phyloP scores from a whole-genome alignment of 139 green algal genomes.

The Chlorella sp. region DNA sequence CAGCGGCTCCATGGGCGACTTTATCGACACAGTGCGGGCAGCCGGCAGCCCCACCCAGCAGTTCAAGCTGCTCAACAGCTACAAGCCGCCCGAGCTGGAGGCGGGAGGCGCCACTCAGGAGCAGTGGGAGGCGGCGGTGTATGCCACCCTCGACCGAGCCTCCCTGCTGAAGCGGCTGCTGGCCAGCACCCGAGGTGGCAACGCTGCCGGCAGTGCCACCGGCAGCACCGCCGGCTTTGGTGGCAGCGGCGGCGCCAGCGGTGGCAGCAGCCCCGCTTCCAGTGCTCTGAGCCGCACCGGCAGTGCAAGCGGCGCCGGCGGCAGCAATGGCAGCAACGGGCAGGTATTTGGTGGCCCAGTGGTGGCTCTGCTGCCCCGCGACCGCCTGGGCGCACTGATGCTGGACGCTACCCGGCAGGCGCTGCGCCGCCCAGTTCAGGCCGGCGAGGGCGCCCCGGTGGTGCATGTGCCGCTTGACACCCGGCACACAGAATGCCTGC shows the following conservation, averaged over 20 bases:
- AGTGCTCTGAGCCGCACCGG: not conserved
- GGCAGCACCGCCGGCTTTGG: conserved; percentile 4
- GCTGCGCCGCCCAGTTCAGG: conserved; percentile 23
- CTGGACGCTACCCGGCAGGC: conserved; percentile 40
- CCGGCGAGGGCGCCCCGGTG: conserved; percentile 2
- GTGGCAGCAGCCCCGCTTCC: not conserved
- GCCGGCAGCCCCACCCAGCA: conserved; percentile 44
- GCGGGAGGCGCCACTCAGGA: conserved; percentile 31
- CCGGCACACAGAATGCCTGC: conserved; percentile 52
- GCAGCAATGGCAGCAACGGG: not conserved
- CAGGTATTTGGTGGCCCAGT: conserved; percentile 54
- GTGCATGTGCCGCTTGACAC: conserved; percentile 45
- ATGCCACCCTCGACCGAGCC: conserved; percentile 48
- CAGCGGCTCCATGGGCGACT: conserved; percentile 51
- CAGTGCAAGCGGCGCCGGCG: not conserved
- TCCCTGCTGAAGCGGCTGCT: conserved; percentile 37
- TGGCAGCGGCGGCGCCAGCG: conserved; percentile 7
- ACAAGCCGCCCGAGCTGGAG: conserved; percentile 40
- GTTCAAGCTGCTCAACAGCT: conserved; percentile 46
- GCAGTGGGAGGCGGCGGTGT: conserved; percentile 53
- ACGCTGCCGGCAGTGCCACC: not conserved
- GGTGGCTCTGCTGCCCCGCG: conserved; percentile 63
- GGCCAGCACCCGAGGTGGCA: not conserved
- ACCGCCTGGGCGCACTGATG: conserved; percentile 58
- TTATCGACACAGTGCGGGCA: conserved; percentile 49